Evolutionary conservation across 140 eudicot genomes (phyloP), one percentile per base, ranked within the genome.

Genomic region (Bidens hawaiensis): DNA sequence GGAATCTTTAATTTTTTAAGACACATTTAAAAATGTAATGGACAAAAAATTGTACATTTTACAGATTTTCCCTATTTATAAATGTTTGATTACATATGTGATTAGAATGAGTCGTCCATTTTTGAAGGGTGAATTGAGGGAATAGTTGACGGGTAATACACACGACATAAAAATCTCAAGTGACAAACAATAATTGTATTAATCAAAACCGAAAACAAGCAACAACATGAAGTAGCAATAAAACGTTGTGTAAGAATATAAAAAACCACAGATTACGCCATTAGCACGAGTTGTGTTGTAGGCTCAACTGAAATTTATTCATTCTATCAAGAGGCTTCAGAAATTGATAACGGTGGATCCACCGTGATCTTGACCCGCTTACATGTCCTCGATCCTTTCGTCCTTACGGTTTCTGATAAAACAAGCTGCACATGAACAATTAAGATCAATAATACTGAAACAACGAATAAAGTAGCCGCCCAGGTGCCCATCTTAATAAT

Each of bases 341-440:
- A 60, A 30, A 65, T 31, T 31, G 51, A 69, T 58, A 28, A 43
- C 12, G n/a, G n/a, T n/a, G n/a, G n/a, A n/a, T n/a, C n/a, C n/a
- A n/a, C n/a, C n/a, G 40, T 30, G 60, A 58, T 58, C 36, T 60
- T 30, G 40, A 21, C 45, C 34, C 23, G 43, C 63, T 70, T 45
- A 11, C 69, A 64, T 26, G 62, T n/a, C n/a, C n/a, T n/a, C n/a
- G n/a, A n/a, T n/a, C n/a, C n/a, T n/a, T n/a, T n/a, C 49, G 6
- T 71, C 63, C 49, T 71, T 62, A 62, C 23, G 69, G 76, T 62
- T 71, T 71, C 76, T 71, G 64, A 51, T 41, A 25, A n/a, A n/a
- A 52, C 23, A 70, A 27, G n/a, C n/a, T n/a, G n/a, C n/a, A n/a
- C n/a, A n/a, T n/a, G n/a, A n/a, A n/a, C n/a, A n/a, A n/a, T n/a